These are phyloP conservation scores for Arthromyces matolae DNA, from an alignment of 768 basidiomycete genomes.

Conservation along the genomic window DNA sequence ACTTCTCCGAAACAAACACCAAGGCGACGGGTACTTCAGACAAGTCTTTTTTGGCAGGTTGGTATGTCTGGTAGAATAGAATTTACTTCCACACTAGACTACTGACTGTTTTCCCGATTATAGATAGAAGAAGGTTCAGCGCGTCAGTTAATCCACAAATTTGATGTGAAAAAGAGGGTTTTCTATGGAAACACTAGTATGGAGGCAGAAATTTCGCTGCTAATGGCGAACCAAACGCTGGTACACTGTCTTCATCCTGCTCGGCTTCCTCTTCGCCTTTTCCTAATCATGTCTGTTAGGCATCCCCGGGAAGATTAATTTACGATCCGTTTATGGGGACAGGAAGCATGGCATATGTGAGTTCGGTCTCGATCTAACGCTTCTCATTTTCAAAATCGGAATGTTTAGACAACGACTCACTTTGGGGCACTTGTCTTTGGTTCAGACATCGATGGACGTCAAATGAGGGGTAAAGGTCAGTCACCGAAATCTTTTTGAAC, in stretches of 20 bases:
- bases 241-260: constrained; percentile 34
- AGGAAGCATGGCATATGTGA: constrained; percentile 85
- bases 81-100: neutral
- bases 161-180: constrained; percentile 84
- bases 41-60: constrained; percentile 83
- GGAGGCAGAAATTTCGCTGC: constrained; percentile 91
- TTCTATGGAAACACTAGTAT: constrained; percentile 98
- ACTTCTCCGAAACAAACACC: constrained; percentile 41
- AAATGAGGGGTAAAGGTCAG: constrained; percentile 90
- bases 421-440: constrained; percentile 88
- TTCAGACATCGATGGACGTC: constrained; percentile 95
- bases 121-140: constrained; percentile 63
- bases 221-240: constrained; percentile 96
- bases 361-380: constrained; percentile 14
- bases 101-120: neutral
- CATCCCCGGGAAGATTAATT: constrained; percentile 82
- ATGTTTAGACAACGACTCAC: constrained; percentile 68
- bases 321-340: constrained; percentile 97
- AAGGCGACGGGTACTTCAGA: constrained; percentile 64
- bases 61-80: constrained; percentile 46
- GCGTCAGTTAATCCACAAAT: constrained; percentile 61
- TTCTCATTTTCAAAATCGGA: neutral
- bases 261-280: neutral
- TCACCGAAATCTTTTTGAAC: neutral
- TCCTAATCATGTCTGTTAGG: constrained; percentile 38